phyloP scores from a whole-genome alignment of 352 stramenopile species.

The Elongisporangium anandrum region DNA sequence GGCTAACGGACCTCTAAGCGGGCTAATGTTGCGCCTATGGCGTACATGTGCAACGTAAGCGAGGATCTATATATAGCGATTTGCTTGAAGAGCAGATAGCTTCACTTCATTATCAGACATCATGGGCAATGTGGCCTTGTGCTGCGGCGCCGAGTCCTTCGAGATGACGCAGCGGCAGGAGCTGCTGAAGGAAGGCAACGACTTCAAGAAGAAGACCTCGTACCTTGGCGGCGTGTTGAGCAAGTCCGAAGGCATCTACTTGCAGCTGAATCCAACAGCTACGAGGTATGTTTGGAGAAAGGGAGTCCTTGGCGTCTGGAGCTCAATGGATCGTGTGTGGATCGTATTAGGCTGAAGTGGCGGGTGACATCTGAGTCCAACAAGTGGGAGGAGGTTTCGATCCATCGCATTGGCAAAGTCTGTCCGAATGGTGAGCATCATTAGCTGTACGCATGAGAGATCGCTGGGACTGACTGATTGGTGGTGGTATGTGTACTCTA shows the following conservation, averaged over 20 bases:
- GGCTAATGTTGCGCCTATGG: background rate
- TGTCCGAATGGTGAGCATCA: slow-evolving; percentile 35
- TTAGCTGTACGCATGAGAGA: background rate
- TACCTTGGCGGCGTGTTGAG: slow-evolving; percentile 55
- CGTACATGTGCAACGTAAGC: background rate
- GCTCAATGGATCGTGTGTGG: no score
- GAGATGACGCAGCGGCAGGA: slow-evolving; percentile 60
- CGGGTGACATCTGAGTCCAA: slow-evolving; percentile 28
- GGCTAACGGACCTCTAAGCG: background rate
- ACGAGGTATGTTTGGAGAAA: slow-evolving; percentile 23
- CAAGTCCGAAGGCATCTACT: slow-evolving; percentile 46
- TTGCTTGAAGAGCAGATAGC: background rate
- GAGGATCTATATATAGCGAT: background rate
- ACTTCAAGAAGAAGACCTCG: slow-evolving; percentile 68
- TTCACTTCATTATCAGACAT: slow-evolving; percentile 1
- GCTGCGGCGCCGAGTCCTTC: slow-evolving; percentile 45
- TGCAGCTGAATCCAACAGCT: slow-evolving; percentile 49
- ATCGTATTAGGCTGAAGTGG: slow-evolving; percentile 52
- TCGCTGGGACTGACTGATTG: background rate
- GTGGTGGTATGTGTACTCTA: slow-evolving; percentile 8
- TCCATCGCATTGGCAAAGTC: slow-evolving; percentile 51
- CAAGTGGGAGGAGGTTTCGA: slow-evolving; percentile 43
- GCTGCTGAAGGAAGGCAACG: slow-evolving; percentile 56
- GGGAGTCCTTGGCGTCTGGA: background rate
- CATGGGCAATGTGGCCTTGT: slow-evolving; percentile 58